Conservation (phyloP, 1,139 yeast genomes). For the Kodamaea sp. region DNA sequence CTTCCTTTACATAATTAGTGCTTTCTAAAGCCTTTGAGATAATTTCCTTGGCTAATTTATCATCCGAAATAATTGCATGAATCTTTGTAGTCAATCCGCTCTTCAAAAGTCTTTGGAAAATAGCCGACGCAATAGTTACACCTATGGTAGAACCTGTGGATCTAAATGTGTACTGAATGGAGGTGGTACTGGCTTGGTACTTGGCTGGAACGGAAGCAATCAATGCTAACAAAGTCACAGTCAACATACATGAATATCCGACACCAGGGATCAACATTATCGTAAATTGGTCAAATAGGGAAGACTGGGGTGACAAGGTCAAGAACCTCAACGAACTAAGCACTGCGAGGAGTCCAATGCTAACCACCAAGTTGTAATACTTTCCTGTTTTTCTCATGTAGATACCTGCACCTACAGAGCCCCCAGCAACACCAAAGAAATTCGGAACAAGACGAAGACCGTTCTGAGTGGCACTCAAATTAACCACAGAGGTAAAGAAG, state of each 20-base stretch:
- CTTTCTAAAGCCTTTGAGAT: constrained; percentile 22
- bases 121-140: constrained; percentile 24
- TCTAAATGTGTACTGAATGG: constrained; percentile 28
- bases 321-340: constrained; percentile 47
- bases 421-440: constrained; percentile 67
- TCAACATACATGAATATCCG: constrained; percentile 24
- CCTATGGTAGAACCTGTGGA: constrained; percentile 30
- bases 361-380: constrained; percentile 53
- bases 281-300: constrained; percentile 26
- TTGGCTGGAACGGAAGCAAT: constrained; percentile 25
- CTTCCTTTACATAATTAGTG: constrained; percentile 19
- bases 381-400: constrained; percentile 72
- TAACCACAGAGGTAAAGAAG: constrained; percentile 58
- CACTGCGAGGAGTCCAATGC: constrained; percentile 45
- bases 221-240: constrained; percentile 25
- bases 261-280: constrained; percentile 21
- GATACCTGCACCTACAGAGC: constrained; percentile 68
- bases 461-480: constrained; percentile 56
- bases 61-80: constrained; percentile 24
- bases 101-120: constrained; percentile 21
- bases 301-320: constrained; percentile 42
- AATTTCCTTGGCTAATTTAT: constrained; percentile 17
- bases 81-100: constrained; percentile 14
- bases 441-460: constrained; percentile 67
- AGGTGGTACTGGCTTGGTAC: constrained; percentile 27